Evolutionary conservation across 257 asterid genomes (phyloP).

Genomic region (Salvia miltiorrhiza): DNA sequence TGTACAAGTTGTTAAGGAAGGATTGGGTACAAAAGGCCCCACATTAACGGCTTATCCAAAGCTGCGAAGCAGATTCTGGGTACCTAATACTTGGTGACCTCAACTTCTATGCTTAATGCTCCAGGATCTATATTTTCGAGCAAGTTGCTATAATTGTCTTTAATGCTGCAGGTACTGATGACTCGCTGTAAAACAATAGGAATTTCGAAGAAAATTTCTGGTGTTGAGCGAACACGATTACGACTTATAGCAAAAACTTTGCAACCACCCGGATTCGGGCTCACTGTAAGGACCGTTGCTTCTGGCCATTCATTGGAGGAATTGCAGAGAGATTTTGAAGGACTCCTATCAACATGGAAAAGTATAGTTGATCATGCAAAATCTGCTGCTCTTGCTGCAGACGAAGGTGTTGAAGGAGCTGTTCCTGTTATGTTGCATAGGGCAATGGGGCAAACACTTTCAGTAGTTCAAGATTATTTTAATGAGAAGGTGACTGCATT

Average conservation of each 20-base stretch:
- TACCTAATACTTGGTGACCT: slow-evolving; percentile 33
- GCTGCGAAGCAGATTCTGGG: slow-evolving; percentile 98
- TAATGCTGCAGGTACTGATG: slow-evolving; percentile 59
- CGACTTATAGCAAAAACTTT: slow-evolving; percentile 80
- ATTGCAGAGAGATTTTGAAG: slow-evolving; percentile 84
- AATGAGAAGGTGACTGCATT: slow-evolving; percentile 61
- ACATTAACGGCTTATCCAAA: slow-evolving; percentile 88
- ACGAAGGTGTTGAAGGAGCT: slow-evolving; percentile 96
- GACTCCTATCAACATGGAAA: slow-evolving; percentile 83
- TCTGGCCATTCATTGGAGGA: slow-evolving; percentile 82
- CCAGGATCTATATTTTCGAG: slow-evolving; percentile 18
- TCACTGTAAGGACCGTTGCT: slow-evolving; percentile 93
- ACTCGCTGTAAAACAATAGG: slow-evolving; percentile 69
- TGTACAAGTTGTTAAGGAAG: slow-evolving; percentile 97
- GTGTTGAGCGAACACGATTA: slow-evolving; percentile 86
- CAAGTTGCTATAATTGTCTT: slow-evolving; percentile 24
- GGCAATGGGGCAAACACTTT: slow-evolving; percentile 95
- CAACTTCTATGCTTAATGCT: slow-evolving; percentile 23
- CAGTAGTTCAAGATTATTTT: slow-evolving; percentile 94
- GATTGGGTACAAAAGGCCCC: slow-evolving; percentile 93
- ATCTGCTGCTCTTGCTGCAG: slow-evolving; percentile 97
- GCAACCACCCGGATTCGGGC: slow-evolving; percentile 93
- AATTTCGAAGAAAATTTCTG: slow-evolving; percentile 85
- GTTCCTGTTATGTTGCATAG: slow-evolving; percentile 83
- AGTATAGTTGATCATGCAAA: slow-evolving; percentile 78